These are phyloP conservation scores for Cladosporium sp. DNA, from an alignment of 2,329 filamentous ascomycete genomes.

Conservation along the genomic window DNA sequence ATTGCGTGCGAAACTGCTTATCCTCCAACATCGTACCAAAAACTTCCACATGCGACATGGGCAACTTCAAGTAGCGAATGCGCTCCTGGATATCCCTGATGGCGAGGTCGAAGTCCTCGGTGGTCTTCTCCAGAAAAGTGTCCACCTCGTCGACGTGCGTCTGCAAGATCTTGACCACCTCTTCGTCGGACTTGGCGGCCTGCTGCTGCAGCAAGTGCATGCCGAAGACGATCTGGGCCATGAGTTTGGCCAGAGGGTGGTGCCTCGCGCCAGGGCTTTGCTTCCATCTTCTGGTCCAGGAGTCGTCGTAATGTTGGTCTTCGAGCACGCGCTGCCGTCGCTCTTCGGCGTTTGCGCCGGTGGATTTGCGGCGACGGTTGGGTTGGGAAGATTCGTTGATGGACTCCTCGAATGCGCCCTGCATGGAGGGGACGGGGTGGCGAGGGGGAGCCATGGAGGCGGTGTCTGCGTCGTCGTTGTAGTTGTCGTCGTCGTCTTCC, in stretches of 20 bases:
- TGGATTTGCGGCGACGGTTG: slow-evolving; percentile 32
- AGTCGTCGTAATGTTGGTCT: slow-evolving; percentile 62
- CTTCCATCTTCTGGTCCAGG: slow-evolving; percentile 72
- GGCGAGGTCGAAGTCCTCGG: slow-evolving; percentile 79
- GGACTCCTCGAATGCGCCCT: slow-evolving; percentile 78
- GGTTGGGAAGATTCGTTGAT: slow-evolving; percentile 64
- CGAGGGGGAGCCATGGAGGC: slow-evolving; percentile 36
- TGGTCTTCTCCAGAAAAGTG: slow-evolving; percentile 78
- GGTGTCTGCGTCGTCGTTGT: slow-evolving; percentile 10
- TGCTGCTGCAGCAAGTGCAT: slow-evolving; percentile 81
- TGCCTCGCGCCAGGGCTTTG: slow-evolving; percentile 70
- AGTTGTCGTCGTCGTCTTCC: background rate
- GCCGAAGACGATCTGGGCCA: slow-evolving; percentile 90
- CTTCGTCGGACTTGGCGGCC: slow-evolving; percentile 81
- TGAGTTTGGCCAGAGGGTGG: slow-evolving; percentile 84
- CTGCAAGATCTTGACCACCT: slow-evolving; percentile 86
- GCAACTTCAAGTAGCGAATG: slow-evolving; percentile 74
- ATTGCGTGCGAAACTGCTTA: slow-evolving; percentile 72
- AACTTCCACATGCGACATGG: slow-evolving; percentile 74
- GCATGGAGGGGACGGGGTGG: slow-evolving; percentile 73
- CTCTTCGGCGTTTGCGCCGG: slow-evolving; percentile 51
- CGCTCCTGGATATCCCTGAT: slow-evolving; percentile 74
- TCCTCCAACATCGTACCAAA: slow-evolving; percentile 90
- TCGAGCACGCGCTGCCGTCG: slow-evolving; percentile 66
- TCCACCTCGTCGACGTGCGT: slow-evolving; percentile 93